phyloP scores from a whole-genome alignment of 2,329 filamentous ascomycete genomes.

The Hymenoscyphus salicellus region DNA sequence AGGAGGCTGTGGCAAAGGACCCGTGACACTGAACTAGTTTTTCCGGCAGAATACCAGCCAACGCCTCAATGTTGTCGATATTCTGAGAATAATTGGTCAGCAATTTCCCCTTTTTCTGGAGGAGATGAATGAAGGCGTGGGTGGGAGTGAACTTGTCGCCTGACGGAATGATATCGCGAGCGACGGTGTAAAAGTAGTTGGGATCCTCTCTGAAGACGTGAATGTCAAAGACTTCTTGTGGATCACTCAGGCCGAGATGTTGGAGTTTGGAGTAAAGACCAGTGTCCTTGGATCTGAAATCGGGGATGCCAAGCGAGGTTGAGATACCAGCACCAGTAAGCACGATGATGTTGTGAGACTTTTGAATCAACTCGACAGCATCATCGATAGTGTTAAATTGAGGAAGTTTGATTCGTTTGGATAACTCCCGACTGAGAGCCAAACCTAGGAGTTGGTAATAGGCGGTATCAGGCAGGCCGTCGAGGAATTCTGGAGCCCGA shows the following conservation, averaged over 20 bases:
- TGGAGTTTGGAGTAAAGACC: slow-evolving; percentile 85
- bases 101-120: slow-evolving; percentile 84
- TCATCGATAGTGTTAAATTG: slow-evolving; percentile 86
- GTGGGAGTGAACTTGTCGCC: slow-evolving; percentile 83
- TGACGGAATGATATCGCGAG: slow-evolving; percentile 82
- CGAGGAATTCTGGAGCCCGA: slow-evolving; percentile 68
- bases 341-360: slow-evolving; percentile 81
- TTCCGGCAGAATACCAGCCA: slow-evolving; percentile 74
- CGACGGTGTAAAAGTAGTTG: slow-evolving; percentile 84
- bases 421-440: slow-evolving; percentile 75
- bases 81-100: slow-evolving; percentile 98
- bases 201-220: slow-evolving; percentile 82
- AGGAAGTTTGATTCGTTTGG: slow-evolving; percentile 74
- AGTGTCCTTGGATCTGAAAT: slow-evolving; percentile 90
- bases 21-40: slow-evolving; percentile 96
- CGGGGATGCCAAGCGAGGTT: slow-evolving; percentile 92
- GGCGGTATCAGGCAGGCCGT: slow-evolving; percentile 67
- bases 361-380: slow-evolving; percentile 72
- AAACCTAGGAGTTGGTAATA: slow-evolving; percentile 74
- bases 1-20: slow-evolving; percentile 89
- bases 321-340: slow-evolving; percentile 95
- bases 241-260: slow-evolving; percentile 71
- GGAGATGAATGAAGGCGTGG: slow-evolving; percentile 85
- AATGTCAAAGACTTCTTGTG: slow-evolving; percentile 95
- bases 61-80: slow-evolving; percentile 91